Evolutionary conservation across 208 protist genomes (phyloP).

Genomic region (Balamuthia mandrillaris): DNA sequence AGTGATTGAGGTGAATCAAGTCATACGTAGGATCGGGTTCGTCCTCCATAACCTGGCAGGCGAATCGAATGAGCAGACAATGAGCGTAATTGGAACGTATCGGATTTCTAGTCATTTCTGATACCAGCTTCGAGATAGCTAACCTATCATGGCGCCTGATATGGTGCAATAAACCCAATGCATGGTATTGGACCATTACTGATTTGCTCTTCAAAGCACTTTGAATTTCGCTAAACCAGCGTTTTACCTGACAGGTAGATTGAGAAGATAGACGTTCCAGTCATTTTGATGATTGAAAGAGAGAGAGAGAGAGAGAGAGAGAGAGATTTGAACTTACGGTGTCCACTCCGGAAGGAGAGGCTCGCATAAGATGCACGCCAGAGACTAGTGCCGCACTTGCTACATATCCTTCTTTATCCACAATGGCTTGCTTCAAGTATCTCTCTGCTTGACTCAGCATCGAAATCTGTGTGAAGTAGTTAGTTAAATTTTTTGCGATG

Average conservation of each 20-base stretch:
- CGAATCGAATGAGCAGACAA: slow-evolving; percentile 91
- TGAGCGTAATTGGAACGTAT: slow-evolving; percentile 88
- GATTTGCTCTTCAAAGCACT: slow-evolving; percentile 77
- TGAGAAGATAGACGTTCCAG: slow-evolving; percentile 38
- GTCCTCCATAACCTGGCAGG: slow-evolving; percentile 84
- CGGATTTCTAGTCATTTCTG: slow-evolving; percentile 75
- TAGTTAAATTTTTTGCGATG: too few relatives aligned
- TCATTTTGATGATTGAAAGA: not conserved
- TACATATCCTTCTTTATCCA: slow-evolving; percentile 89
- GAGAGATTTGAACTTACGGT: not conserved
- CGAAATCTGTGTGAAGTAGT: slow-evolving; percentile 57
- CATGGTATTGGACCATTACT: slow-evolving; percentile 93
- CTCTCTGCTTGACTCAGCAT: slow-evolving; percentile 92
- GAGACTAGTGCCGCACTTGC: slow-evolving; percentile 95
- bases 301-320: not conserved
- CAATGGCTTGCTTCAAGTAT: slow-evolving; percentile 94
- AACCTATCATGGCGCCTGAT: slow-evolving; percentile 93
- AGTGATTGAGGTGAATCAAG: not conserved
- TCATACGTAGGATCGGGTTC: slow-evolving; percentile 69
- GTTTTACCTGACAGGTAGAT: slow-evolving; percentile 74
- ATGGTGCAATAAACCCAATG: slow-evolving; percentile 90
- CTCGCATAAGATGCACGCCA: slow-evolving; percentile 87
- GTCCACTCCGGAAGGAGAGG: slow-evolving; percentile 47
- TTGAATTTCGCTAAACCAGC: slow-evolving; percentile 92
- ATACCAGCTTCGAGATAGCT: slow-evolving; percentile 89